A percentile compares a stretch with the other conserved stretches of the same genome.
Conservation (phyloP, 2,329 filamentous ascomycete genomes). For the Diaporthe longicolla region DNA sequence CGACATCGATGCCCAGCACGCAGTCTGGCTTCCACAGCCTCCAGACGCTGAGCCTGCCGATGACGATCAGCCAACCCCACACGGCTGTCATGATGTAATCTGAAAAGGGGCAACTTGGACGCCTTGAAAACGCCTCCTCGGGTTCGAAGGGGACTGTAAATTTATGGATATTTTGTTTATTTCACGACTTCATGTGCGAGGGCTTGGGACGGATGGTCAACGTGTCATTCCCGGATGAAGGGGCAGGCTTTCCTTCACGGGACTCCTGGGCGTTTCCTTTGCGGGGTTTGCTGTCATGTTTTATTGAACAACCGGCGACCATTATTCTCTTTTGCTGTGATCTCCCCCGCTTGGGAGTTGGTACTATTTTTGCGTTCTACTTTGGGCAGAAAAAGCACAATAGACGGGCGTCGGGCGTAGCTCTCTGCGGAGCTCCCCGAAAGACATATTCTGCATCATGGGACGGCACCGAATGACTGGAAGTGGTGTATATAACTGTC, state of each 20-base stretch:
- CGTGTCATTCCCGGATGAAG: conserved; percentile 37
- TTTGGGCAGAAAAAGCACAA: conserved; percentile 40
- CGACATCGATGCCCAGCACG: conserved; percentile 50
- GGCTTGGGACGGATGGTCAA: conserved; percentile 22
- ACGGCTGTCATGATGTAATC: conserved; percentile 51
- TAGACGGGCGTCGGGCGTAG: conserved; percentile 37
- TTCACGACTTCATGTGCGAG: conserved; percentile 42
- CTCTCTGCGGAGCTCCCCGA: conserved; percentile 3
- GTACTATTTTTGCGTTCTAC: conserved; percentile 29
- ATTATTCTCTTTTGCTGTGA: conserved; percentile 37
- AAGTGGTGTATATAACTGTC: conserved; percentile 38
- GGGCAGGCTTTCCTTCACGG: conserved; percentile 38
- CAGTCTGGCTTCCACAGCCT: conserved; percentile 67
- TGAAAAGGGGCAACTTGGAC: conserved; percentile 7
- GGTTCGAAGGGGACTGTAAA: conserved; percentile 39
- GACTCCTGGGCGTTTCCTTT: conserved; percentile 38
- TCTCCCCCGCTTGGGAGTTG: conserved; percentile 16
- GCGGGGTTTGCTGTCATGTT: conserved; percentile 25
- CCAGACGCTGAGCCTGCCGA: conserved; percentile 74
- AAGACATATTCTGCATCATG: conserved; percentile 37
- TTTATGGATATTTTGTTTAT: conserved; percentile 41
- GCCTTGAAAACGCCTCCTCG: conserved; percentile 12
- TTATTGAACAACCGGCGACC: conserved; percentile 33
- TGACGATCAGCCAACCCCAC: conserved; percentile 72
- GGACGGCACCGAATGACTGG: conserved; percentile 36